Evolutionary conservation across 441 rosid genomes (phyloP).

Genomic region (Pelargonium australe): DNA sequence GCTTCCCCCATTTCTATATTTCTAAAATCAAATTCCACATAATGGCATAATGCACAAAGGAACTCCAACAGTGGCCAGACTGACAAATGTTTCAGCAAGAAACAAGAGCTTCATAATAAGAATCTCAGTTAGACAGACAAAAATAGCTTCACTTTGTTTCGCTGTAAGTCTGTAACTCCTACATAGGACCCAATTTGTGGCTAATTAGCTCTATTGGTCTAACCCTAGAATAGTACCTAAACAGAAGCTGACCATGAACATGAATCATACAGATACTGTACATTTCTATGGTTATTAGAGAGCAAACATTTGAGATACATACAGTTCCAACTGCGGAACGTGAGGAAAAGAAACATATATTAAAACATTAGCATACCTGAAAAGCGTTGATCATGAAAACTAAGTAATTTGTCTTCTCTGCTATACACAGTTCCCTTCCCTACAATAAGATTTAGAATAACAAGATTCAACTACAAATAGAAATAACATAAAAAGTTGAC

Average conservation of each 20-base stretch:
- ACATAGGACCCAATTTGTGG: not conserved
- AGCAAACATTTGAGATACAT: not conserved
- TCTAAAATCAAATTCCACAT: not conserved
- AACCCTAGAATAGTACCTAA: not conserved
- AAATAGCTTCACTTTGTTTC: not conserved
- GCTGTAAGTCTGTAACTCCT: not conserved
- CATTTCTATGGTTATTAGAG: not conserved
- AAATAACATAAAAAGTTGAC: not conserved
- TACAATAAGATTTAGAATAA: constrained; percentile 30
- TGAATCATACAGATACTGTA: not conserved
- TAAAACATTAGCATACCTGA: constrained; percentile 56
- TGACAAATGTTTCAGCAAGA: not conserved
- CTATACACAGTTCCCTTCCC: constrained; percentile 77
- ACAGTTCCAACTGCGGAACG: constrained; percentile 12
- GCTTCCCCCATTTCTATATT: not conserved
- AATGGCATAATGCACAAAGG: not conserved
- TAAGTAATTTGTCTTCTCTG: constrained; percentile 91
- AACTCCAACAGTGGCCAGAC: not conserved
- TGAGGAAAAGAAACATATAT: constrained; percentile 15
- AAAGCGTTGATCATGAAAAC: constrained; percentile 97
- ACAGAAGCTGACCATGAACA: constrained; percentile 4
- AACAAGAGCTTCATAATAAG: constrained; percentile 5
- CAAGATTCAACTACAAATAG: constrained; percentile 14
- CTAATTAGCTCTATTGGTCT: not conserved
- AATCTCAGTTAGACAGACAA: not conserved